phyloP scores from a whole-genome alignment of 192 early-diverging fungal species.

The Cetraspora pellucida region DNA sequence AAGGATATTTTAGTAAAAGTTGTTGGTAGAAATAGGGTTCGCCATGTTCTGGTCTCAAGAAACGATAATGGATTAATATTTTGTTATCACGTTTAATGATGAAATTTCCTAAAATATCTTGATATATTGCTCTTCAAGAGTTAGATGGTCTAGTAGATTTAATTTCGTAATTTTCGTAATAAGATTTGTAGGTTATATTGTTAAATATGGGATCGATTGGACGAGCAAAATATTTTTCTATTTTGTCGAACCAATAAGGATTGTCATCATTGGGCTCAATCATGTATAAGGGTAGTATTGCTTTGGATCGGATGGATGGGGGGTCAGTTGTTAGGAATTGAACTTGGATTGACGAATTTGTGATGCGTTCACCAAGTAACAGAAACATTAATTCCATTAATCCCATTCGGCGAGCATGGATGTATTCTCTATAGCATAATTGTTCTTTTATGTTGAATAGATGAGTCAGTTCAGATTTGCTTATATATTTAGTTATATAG shows the following conservation, averaged over 20 bases:
- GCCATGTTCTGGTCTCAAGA: neutral
- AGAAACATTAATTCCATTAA: conserved; percentile 10
- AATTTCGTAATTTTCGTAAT: conserved; percentile 4
- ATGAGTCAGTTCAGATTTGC: neutral
- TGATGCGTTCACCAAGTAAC: neutral
- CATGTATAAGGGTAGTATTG: neutral
- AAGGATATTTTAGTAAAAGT: neutral
- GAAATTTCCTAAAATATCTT: neutral
- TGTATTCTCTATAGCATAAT: neutral
- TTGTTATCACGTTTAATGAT: neutral
- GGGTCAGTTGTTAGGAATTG: too few species aligned
- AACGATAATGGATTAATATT: neutral
- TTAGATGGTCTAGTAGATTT: neutral
- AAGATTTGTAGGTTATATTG: neutral
- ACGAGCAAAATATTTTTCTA: conserved; percentile 18
- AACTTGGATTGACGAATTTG: neutral
- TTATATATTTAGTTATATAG: conserved; percentile 10
- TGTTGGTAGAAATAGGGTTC: conserved; percentile 11
- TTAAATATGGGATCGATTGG: neutral
- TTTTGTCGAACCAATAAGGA: neutral
- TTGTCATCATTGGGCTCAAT: neutral
- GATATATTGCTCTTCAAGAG: neutral
- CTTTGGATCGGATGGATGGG: neutral
- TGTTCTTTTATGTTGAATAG: conserved; percentile 2
- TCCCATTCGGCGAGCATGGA: neutral